Conservation (phyloP, 495 filamentous ascomycete species). For the Trichoderma erinaceum region DNA sequence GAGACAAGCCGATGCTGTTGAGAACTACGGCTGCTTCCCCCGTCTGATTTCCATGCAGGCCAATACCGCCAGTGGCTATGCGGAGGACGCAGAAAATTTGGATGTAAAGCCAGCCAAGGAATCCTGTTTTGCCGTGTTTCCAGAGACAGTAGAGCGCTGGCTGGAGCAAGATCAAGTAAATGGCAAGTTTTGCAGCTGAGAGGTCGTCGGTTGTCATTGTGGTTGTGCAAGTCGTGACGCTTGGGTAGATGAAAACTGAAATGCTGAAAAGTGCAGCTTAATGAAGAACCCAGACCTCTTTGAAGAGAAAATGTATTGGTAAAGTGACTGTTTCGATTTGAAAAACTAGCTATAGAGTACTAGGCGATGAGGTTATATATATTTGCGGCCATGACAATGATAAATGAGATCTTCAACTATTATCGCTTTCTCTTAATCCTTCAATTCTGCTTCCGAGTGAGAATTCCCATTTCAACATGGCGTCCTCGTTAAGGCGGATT, state of each 20-base stretch:
- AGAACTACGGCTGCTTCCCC: not conserved
- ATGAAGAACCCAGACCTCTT: no score
- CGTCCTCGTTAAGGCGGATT: not conserved
- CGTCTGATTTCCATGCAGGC: not conserved
- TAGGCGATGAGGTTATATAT: no score
- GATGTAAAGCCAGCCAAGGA: not conserved
- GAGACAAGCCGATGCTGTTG: not conserved
- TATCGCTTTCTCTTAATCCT: no score
- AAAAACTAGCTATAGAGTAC: no score
- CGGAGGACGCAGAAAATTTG: not conserved
- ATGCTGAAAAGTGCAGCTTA: no score
- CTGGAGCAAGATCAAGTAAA: not conserved
- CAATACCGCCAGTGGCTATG: slow-evolving; percentile 1
- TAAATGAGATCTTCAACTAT: no score
- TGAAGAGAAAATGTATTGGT: no score
- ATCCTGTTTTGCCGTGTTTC: slow-evolving; percentile 4
- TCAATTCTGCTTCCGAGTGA: no score
- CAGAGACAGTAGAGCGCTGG: not conserved
- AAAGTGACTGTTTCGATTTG: no score
- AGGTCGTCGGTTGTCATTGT: not conserved
- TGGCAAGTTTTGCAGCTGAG: not conserved
- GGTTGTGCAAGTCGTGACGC: not conserved
- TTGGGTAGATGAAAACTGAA: not conserved
- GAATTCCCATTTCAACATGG: no score
- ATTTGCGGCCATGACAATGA: no score